Base-by-base conservation (phyloP, 2,329 filamentous ascomycete species). In the Cladosporium velox region DNA sequence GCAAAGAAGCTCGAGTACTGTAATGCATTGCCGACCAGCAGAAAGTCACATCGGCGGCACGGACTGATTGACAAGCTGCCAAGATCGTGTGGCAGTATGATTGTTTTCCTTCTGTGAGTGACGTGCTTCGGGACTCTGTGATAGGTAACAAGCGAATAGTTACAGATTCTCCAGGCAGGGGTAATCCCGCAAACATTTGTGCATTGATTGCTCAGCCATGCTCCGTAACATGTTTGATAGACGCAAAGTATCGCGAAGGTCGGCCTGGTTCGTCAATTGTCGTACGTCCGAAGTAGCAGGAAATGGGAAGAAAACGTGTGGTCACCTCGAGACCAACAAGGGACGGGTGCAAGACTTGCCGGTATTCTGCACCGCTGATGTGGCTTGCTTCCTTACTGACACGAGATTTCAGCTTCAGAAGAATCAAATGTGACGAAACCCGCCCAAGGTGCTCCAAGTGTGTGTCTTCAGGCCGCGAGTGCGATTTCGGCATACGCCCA, bases 221-320 rank as follows among this genome's bases (percentile, higher is more conserved):
- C 8, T 47, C 41, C 10, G 8, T n/a, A 47, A 21, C 41, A 47
- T 8, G n/a, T 12, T 15, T 12, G 41, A 47, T 5, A 12, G n/a
- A 47, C n/a, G 41, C 41, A 47, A 47, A 47, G n/a, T 12, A 24
- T 21, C n/a, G 41, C n/a, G 41, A n/a, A 47, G n/a, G 41, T 47
- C 41, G n/a, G n/a, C 41, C 41, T 47, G 18, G 41, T 21, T 6
- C 4, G n/a, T 21, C n/a, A 44, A 44, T 21, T 8, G 10, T 47
- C 10, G n/a, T 12, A 21, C n/a, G 21, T 24, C 10, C 41, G 41
- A 21, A 47, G 41, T 47, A 8, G n/a, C n/a, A n/a, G 11, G 52
- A 21, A 30, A 55, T 64, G 61, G 30, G 28, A 14, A 62, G 59
- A 41, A 62, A 62, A 28, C 59, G 59, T 4, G 59, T 62, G 18